Evolutionary conservation across 2,329 filamentous ascomycete genomes (phyloP).

Genomic region (Acephala macrosclerotiorum): DNA sequence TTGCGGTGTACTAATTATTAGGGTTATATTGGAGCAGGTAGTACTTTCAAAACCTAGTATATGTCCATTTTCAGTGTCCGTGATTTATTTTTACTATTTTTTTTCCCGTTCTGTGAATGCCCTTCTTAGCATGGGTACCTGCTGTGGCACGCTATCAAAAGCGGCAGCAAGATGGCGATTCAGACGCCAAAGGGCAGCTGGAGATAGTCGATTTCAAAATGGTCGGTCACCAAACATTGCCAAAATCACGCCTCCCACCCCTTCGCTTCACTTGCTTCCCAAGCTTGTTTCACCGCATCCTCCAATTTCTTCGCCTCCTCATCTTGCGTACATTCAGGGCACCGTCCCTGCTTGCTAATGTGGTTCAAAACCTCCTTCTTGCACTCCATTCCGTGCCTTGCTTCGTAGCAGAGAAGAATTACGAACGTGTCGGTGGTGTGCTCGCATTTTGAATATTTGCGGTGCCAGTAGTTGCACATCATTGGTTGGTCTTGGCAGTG

Average conservation of each 20-base stretch:
- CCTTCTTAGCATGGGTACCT: no score
- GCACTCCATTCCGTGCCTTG: not conserved
- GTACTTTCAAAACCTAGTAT: not conserved
- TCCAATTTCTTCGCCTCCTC: not conserved
- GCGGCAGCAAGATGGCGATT: no score
- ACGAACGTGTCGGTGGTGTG: not conserved
- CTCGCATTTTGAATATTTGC: not conserved
- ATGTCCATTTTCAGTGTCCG: not conserved
- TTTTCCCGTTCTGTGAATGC: no score
- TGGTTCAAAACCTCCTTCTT: not conserved
- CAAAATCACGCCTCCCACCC: not conserved
- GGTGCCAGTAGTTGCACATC: constrained; percentile 18
- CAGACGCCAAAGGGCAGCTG: no score
- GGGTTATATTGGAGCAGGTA: constrained; percentile 16
- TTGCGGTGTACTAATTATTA: constrained; percentile 16
- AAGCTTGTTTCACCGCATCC: not conserved
- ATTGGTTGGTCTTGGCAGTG: not conserved
- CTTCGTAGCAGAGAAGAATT: not conserved
- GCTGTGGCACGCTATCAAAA: no score
- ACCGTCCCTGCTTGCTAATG: not conserved
- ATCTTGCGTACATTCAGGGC: not conserved
- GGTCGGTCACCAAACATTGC: no score
- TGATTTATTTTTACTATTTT: no score
- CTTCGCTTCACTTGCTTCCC: not conserved
- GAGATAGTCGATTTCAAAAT: no score